A percentile compares a stretch with the other conserved stretches of the same genome.
phyloP scores from a whole-genome alignment of 495 filamentous ascomycete genomes.

The Astrothelium subdiscretum region DNA sequence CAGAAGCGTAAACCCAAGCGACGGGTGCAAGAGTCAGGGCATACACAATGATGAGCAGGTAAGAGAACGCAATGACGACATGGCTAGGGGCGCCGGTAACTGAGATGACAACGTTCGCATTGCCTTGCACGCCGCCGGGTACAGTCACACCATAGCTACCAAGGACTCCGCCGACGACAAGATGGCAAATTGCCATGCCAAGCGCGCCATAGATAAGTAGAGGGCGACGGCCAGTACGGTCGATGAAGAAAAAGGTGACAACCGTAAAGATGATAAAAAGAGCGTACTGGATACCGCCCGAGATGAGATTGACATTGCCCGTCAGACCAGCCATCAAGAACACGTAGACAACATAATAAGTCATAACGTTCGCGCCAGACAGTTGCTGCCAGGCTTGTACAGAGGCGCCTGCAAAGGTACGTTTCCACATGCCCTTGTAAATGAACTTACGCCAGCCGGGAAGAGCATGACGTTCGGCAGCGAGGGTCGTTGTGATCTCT shows the following conservation, averaged over 20 bases:
- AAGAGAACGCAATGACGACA: slow-evolving; percentile 65
- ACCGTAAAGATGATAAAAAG: slow-evolving; percentile 62
- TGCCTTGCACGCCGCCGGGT: slow-evolving; percentile 44
- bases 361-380: slow-evolving; percentile 48
- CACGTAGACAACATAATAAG: slow-evolving; percentile 60
- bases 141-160: slow-evolving; percentile 41
- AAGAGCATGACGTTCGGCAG: slow-evolving; percentile 43
- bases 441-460: slow-evolving; percentile 49
- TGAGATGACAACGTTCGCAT: slow-evolving; percentile 53
- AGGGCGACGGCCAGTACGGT: slow-evolving; percentile 57
- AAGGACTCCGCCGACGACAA: slow-evolving; percentile 50
- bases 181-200: slow-evolving; percentile 58
- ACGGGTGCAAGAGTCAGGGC: slow-evolving; percentile 60
- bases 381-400: slow-evolving; percentile 66
- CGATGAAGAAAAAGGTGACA: slow-evolving; percentile 59
- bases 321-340: slow-evolving; percentile 55
- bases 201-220: slow-evolving; percentile 60
- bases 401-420: slow-evolving; percentile 55
- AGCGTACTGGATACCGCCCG: slow-evolving; percentile 62
- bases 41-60: slow-evolving; percentile 67
- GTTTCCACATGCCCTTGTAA: slow-evolving; percentile 56
- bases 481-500: slow-evolving; percentile 51
- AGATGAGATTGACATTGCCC: slow-evolving; percentile 55
- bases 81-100: slow-evolving; percentile 52
- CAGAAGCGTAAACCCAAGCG: slow-evolving; percentile 65